Percentiles rank a stretch among this genome's conserved stretches.
These are phyloP conservation scores for Nitzschia putrida DNA, from an alignment of 108 stramenopile species.

Conservation along the genomic window DNA sequence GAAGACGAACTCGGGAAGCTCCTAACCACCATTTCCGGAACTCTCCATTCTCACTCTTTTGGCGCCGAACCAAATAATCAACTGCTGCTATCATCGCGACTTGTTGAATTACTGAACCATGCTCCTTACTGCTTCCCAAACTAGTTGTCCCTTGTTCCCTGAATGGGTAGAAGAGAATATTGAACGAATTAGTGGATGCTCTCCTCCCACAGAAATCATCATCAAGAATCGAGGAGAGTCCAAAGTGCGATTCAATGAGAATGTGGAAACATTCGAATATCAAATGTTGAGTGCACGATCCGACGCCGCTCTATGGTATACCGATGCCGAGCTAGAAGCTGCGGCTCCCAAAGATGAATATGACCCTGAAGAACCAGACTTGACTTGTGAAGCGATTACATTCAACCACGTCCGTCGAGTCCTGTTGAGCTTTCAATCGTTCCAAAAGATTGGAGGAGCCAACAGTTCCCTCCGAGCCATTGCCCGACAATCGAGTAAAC, in stretches of 20 bases:
- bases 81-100: too few relatives aligned
- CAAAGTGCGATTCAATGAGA: not conserved
- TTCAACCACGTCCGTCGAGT: slow-evolving; percentile 32
- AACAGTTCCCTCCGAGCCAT: not conserved
- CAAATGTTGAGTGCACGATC: not conserved
- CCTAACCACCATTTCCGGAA: too few relatives aligned
- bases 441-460: not conserved
- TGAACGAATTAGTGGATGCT: not conserved
- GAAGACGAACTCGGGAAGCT: too few relatives aligned
- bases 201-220: not conserved
- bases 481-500: slow-evolving; percentile 10
- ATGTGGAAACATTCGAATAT: not conserved
- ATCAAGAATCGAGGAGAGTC: not conserved
- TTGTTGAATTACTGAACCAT: too few relatives aligned
- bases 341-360: not conserved
- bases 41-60: too few relatives aligned
- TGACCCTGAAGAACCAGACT: not conserved
- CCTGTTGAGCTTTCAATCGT: slow-evolving; percentile 12
- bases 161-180: not conserved
- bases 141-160: not conserved
- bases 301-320: not conserved
- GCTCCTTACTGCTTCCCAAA: too few relatives aligned
- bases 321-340: not conserved
- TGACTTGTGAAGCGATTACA: not conserved
- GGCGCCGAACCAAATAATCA: too few relatives aligned